phyloP scores from a whole-genome alignment of 75 land plant species.

The Gnetum montanum region DNA sequence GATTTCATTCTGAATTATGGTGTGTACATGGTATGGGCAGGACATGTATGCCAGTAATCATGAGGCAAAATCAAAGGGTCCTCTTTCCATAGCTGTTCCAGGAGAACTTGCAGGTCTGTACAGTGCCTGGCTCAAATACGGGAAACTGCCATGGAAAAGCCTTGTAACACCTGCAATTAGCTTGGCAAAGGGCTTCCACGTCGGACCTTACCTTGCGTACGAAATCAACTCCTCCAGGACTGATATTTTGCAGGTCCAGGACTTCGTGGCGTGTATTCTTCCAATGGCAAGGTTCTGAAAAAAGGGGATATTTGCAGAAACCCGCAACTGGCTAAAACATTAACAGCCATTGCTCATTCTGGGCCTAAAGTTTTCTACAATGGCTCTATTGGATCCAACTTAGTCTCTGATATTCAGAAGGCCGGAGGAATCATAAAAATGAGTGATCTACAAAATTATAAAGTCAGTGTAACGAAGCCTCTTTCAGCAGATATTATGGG shows the following conservation, averaged over 20 bases:
- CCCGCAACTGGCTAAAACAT: conserved; percentile 36
- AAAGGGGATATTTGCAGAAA: conserved; percentile 41
- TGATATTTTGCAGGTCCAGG: conserved; percentile 50
- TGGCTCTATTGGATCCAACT: conserved; percentile 46
- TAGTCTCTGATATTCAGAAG: conserved; percentile 43
- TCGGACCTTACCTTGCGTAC: conserved; percentile 58
- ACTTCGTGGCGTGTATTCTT: conserved; percentile 29
- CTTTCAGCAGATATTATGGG: conserved; percentile 37
- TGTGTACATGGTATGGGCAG: too few species aligned
- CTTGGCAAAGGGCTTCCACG: conserved; percentile 55
- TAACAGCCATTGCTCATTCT: conserved; percentile 29
- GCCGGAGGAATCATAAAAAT: conserved; percentile 62
- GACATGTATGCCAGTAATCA: conserved; percentile 60
- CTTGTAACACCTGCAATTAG: conserved; percentile 50
- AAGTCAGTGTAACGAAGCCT: conserved; percentile 39
- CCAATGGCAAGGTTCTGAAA: conserved; percentile 44
- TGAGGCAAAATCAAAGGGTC: conserved; percentile 30
- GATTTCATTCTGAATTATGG: too few species aligned
- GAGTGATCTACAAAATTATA: conserved; percentile 44
- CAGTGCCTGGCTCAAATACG: conserved; percentile 56
- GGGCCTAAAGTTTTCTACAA: conserved; percentile 55
- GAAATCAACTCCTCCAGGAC: conserved; percentile 17
- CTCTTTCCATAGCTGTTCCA: conserved; percentile 64
- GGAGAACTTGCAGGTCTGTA: conserved; percentile 68
- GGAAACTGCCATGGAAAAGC: conserved; percentile 56